Evolutionary conservation across 352 stramenopile species (phyloP).

Genomic region (Aphanomyces stellatus): DNA sequence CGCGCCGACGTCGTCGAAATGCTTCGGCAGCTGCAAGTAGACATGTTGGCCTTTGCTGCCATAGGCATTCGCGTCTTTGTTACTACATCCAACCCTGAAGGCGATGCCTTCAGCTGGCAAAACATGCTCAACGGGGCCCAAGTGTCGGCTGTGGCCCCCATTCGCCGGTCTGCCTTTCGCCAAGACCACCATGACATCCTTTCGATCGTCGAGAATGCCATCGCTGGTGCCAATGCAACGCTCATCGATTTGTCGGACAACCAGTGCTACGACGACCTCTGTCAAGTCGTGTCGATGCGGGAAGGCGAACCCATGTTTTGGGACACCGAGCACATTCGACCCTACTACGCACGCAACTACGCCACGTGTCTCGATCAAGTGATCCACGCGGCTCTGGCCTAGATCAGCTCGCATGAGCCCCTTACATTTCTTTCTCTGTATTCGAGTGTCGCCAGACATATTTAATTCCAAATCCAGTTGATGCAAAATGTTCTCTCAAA

Average conservation of each 20-base stretch:
- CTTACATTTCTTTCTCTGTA: too few relatives aligned
- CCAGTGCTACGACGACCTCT: conserved; percentile 10
- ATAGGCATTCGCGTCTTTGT: conserved; percentile 17
- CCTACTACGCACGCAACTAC: background rate
- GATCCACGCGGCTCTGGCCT: background rate
- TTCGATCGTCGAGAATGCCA: background rate
- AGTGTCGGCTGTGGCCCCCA: background rate
- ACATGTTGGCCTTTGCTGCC: background rate
- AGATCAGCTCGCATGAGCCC: too few relatives aligned
- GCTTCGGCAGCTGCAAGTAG: background rate
- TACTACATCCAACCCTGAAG: conserved; percentile 10
- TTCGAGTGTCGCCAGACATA: too few relatives aligned
- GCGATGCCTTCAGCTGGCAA: conserved; percentile 8
- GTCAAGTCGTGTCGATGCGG: conserved; percentile 6
- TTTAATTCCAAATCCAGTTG: too few relatives aligned
- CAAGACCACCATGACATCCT: background rate
- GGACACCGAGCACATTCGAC: conserved; percentile 2
- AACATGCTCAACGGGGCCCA: conserved; percentile 1
- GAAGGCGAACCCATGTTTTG: conserved; percentile 6
- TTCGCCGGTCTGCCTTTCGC: background rate
- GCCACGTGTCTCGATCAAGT: conserved; percentile 7
- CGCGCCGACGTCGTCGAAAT: background rate
- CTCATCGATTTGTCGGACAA: conserved; percentile 18
- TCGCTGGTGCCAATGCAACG: conserved; percentile 4
- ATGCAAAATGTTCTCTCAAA: too few relatives aligned